These are phyloP conservation scores for Acacia melanoxylon DNA, from an alignment of 306 rosid species.

Conservation along the genomic window DNA sequence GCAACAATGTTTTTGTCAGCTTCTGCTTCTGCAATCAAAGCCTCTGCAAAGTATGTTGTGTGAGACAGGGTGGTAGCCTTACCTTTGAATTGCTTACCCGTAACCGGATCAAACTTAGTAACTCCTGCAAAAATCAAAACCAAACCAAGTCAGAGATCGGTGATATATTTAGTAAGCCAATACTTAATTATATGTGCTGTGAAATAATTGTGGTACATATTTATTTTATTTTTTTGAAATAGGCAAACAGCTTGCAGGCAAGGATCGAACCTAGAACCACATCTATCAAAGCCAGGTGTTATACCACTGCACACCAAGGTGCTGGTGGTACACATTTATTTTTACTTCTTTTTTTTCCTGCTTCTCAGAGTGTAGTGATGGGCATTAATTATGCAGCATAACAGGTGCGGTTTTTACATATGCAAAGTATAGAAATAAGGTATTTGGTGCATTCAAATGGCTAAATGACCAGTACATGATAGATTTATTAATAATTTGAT, in stretches of 20 bases:
- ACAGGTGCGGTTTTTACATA: neutral
- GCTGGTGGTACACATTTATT: neutral
- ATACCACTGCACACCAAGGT: no score
- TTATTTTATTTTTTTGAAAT: no score
- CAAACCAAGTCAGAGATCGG: no score
- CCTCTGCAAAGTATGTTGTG: slow-evolving; percentile 95
- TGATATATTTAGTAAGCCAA: no score
- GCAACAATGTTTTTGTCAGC: slow-evolving; percentile 76
- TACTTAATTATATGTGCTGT: no score
- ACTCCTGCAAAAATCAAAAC: no score
- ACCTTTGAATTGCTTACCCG: slow-evolving; percentile 76
- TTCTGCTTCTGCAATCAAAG: slow-evolving; percentile 95
- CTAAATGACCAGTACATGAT: slow-evolving; percentile 17
- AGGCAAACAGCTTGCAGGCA: no score
- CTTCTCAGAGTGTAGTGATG: neutral
- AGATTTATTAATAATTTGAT: slow-evolving; percentile 3
- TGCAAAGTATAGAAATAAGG: neutral
- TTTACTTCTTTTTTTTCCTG: neutral
- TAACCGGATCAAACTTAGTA: no score
- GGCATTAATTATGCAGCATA: neutral
- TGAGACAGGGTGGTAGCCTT: slow-evolving; percentile 71
- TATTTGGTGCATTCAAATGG: neutral
- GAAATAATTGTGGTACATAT: no score
- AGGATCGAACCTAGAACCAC: no score
- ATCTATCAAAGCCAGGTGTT: no score